Base-by-base conservation (phyloP, 495 filamentous ascomycete genomes). In the Ramalina intermedia region DNA sequence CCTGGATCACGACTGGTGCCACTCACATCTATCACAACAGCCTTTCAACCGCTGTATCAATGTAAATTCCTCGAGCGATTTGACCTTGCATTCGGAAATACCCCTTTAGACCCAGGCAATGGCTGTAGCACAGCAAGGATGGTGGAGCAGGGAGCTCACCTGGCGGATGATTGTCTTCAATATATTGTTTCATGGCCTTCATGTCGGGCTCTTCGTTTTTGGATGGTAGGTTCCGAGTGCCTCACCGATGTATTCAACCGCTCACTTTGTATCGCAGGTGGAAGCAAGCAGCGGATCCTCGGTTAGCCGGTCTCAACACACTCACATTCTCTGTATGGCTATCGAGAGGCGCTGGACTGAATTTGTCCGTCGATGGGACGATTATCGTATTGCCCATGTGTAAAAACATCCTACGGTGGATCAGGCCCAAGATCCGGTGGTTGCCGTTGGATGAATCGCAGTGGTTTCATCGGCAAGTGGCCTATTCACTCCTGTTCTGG, bases 401-500 rank as follows among this genome's bases (percentile, higher is more conserved):
- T 72, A 73, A 91, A 53, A 99, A 87, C 55, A 63, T 96, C 20
- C 70, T 99, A 43, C 74, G 84, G 61, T 81, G 75, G 57, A 63
- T 96, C 46, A 78, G 91, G 55, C 91, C 91, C 14, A 93, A 91
- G 73, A 68, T 96, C 53, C 72, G 77, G 61, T 94, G 82, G 70
- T 61, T 96, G 13, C 90, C 93, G 7, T 73, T 99, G 11, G 91
- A 99, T 58, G 91, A 99, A 66, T 87, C 84, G 23, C 78, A 87
- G 56, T 99, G 87, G 87, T 94, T 96, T 60, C 91, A 99, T 71
- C 76, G 93, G 35, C 91, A 99, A 64, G 79, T 94, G 16, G 90
- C 93, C 2, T 99, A 96, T 61, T 67, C 85, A 4, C 66, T 96
- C 66, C 72, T 96, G 3, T 59, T 95, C 14, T 99, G 86, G 56